phyloP scores from a whole-genome alignment of 257 asterid genomes.

The Plectranthus barbatus region DNA sequence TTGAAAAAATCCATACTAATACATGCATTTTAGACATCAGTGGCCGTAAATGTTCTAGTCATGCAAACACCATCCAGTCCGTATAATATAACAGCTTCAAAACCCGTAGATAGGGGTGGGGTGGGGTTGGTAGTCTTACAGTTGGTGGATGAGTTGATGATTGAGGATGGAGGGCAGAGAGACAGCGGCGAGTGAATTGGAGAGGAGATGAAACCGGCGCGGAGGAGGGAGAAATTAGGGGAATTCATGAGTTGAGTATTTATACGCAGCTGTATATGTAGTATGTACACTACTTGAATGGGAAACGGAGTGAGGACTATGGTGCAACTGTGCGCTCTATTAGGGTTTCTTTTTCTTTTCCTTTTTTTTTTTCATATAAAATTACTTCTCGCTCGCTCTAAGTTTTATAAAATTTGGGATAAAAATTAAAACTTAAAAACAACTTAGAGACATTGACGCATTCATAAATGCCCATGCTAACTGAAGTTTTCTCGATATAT shows the following conservation, averaged over 20 bases:
- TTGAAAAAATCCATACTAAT: too few species aligned
- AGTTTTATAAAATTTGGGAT: too few species aligned
- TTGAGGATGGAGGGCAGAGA: slow-evolving; percentile 18
- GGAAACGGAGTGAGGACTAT: not conserved
- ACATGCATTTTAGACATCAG: too few species aligned
- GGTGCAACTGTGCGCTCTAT: not conserved
- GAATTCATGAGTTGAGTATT: slow-evolving; percentile 22
- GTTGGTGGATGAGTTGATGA: slow-evolving; percentile 15
- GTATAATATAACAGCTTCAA: too few species aligned
- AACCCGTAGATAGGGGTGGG: not conserved
- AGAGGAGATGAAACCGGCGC: slow-evolving; percentile 28
- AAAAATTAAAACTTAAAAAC: too few species aligned
- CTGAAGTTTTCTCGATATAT: too few species aligned
- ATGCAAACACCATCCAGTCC: too few species aligned
- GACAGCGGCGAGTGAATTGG: slow-evolving; percentile 27
- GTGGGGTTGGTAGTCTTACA: slow-evolving; percentile 15
- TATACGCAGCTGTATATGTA: not conserved
- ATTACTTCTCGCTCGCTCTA: too few species aligned
- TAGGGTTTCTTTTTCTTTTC: too few species aligned
- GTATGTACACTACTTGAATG: not conserved
- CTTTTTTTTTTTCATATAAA: too few species aligned
- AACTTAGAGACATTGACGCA: too few species aligned
- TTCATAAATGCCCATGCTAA: too few species aligned
- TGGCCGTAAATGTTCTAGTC: not conserved
- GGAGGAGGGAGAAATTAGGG: slow-evolving; percentile 14